Conservation (phyloP, 2,329 filamentous ascomycete species). For the Cordyceps fumosorosea region DNA sequence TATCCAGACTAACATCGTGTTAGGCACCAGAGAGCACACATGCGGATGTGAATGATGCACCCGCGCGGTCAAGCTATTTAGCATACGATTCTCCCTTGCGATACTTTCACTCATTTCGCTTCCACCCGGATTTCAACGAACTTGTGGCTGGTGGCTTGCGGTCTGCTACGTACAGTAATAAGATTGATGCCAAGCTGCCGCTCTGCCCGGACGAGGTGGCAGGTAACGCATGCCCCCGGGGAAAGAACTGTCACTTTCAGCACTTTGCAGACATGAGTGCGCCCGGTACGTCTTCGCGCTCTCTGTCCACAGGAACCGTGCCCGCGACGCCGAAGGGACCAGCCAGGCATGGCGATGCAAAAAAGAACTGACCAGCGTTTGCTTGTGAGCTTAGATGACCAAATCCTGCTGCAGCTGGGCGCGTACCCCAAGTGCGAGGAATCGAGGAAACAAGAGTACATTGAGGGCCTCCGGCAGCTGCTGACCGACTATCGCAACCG, state of each 20-base stretch:
- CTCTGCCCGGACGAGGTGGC: conserved; percentile 72
- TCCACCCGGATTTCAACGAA: conserved; percentile 69
- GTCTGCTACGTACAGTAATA: conserved; percentile 90
- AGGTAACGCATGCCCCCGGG: conserved; percentile 63
- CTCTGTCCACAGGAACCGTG: conserved; percentile 13
- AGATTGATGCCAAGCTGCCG: conserved; percentile 67
- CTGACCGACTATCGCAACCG: conserved; percentile 53
- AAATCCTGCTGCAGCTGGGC: conserved; percentile 66
- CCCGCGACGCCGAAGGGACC: neutral
- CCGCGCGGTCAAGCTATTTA: conserved; percentile 20
- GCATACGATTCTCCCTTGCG: conserved; percentile 81
- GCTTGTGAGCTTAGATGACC: conserved; percentile 52
- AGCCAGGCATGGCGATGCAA: conserved; percentile 26
- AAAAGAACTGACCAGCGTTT: conserved; percentile 41
- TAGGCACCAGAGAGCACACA: neutral
- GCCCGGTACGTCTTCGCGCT: conserved; percentile 31
- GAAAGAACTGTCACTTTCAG: conserved; percentile 65
- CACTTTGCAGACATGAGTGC: conserved; percentile 56
- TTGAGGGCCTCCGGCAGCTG: conserved; percentile 53
- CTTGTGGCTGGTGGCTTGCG: conserved; percentile 69
- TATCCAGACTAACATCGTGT: neutral
- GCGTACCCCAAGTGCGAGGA: conserved; percentile 57
- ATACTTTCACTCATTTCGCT: conserved; percentile 82
- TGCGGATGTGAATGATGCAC: neutral
- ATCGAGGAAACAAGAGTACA: conserved; percentile 55